Percentiles rank a stretch among this genome's conserved stretches.
phyloP scores from a whole-genome alignment of 1,284 basidiomycete genomes.

The Naganishia cerealis region DNA sequence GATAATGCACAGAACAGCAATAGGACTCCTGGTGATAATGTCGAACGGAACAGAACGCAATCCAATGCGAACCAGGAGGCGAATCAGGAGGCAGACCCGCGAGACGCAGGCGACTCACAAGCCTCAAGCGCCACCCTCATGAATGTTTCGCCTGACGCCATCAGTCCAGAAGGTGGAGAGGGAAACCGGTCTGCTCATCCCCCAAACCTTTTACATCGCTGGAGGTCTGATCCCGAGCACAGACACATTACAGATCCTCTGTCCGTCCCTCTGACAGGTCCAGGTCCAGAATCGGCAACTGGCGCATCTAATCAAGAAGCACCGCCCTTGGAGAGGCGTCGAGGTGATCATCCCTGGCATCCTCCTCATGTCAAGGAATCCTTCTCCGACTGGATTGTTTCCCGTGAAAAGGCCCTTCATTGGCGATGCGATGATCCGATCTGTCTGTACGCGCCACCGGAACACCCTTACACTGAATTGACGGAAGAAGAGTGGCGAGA shows the following conservation, averaged over 20 bases:
- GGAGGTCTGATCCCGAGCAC: slow-evolving; percentile 12
- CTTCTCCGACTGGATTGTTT: slow-evolving; percentile 24
- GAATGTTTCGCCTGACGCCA: background rate
- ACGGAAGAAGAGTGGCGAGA: slow-evolving; percentile 18
- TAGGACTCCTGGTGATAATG: background rate
- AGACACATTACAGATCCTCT: background rate
- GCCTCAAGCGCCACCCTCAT: background rate
- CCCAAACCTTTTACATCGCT: slow-evolving; percentile 2
- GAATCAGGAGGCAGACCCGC: background rate
- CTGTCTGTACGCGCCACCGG: slow-evolving; percentile 30
- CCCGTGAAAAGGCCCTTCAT: slow-evolving; percentile 28
- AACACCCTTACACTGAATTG: slow-evolving; percentile 22
- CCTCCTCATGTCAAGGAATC: slow-evolving; percentile 27
- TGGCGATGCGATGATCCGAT: slow-evolving; percentile 33
- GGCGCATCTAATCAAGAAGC: background rate
- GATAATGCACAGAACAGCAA: background rate
- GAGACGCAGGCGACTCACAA: background rate
- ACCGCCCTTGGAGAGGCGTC: slow-evolving; percentile 10
- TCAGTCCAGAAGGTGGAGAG: background rate
- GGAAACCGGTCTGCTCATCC: background rate
- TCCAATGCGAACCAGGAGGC: background rate
- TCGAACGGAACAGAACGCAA: background rate
- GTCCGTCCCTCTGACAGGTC: background rate
- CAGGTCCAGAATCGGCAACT: background rate
- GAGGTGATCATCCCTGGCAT: slow-evolving; percentile 23